A percentile compares a stretch with the other conserved stretches of the same genome.
Evolutionary conservation across 2,329 filamentous ascomycete species (phyloP).

Genomic region (Ophiognomonia clavigignenti-juglandacearum): DNA sequence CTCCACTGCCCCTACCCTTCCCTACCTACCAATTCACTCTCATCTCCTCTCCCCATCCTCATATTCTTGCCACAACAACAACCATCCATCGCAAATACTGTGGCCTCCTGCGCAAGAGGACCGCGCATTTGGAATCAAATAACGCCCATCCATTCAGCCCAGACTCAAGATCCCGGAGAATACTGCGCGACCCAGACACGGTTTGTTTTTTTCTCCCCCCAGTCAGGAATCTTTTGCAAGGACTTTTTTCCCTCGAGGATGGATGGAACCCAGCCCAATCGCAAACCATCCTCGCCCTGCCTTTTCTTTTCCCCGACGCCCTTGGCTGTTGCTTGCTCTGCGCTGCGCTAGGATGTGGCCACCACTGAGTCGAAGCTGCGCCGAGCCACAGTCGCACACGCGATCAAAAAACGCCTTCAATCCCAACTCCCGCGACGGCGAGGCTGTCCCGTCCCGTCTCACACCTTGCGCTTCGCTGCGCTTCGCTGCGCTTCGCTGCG

Average conservation of each 20-base stretch:
- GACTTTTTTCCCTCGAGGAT: background rate
- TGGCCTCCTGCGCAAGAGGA: background rate
- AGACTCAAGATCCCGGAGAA: background rate
- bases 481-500: no score
- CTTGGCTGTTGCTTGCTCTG: background rate
- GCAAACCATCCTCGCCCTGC: slow-evolving; percentile 6
- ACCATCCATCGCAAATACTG: background rate
- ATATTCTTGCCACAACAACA: background rate
- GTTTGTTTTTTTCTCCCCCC: slow-evolving; percentile 8
- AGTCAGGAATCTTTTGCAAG: background rate
- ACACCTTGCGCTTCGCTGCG: no score
- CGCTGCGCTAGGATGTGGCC: no score
- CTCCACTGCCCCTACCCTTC: no score
- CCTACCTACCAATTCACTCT: no score
- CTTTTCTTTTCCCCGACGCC: background rate
- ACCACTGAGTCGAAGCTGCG: no score
- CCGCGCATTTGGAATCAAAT: background rate
- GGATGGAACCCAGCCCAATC: background rate
- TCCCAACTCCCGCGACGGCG: background rate
- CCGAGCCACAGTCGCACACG: slow-evolving; percentile 3
- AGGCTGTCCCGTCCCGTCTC: slow-evolving; percentile 14
- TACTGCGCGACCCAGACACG: slow-evolving; percentile 1
- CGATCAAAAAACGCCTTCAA: background rate
- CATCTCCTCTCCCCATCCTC: no score
- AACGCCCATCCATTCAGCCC: no score